Conservation (phyloP, 2,329 filamentous ascomycete species). For the Colletotrichum melonis region DNA sequence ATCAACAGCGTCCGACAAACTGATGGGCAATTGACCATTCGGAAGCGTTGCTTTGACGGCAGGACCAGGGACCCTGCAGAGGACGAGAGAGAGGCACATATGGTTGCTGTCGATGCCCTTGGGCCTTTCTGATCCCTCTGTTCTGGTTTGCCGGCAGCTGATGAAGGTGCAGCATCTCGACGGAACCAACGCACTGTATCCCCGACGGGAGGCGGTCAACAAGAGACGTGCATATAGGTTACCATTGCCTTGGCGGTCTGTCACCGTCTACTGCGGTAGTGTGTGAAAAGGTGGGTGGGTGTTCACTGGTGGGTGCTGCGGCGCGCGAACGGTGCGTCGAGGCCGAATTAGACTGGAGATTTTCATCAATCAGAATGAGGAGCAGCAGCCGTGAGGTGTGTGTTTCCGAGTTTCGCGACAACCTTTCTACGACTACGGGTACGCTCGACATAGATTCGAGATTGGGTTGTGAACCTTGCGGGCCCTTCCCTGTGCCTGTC, state of each 20-base stretch:
- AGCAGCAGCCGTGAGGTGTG: slow-evolving; percentile 2
- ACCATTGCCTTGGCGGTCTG: slow-evolving; percentile 23
- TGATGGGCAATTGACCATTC: slow-evolving; percentile 9
- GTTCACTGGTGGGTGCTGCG: slow-evolving; percentile 8
- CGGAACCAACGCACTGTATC: not conserved
- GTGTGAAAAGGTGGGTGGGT: not conserved
- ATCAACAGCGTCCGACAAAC: not conserved
- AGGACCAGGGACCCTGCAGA: slow-evolving; percentile 19
- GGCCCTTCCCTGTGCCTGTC: not conserved
- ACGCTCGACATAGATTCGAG: not conserved
- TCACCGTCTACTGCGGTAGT: not conserved
- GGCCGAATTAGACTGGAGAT: slow-evolving; percentile 1
- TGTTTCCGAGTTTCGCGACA: not conserved
- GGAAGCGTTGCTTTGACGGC: slow-evolving; percentile 6
- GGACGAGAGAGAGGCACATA: not conserved
- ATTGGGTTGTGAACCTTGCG: not conserved
- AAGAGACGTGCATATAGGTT: not conserved
- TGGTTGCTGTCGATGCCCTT: not conserved
- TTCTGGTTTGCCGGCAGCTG: not conserved
- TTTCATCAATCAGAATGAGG: slow-evolving; percentile 28
- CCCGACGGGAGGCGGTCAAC: slow-evolving; percentile 27
- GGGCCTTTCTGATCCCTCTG: not conserved
- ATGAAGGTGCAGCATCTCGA: slow-evolving; percentile 1
- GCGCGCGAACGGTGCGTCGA: slow-evolving; percentile 1
- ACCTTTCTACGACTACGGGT: not conserved